Evolutionary conservation across 148 eudicot genomes (phyloP).

Genomic region (Amaranthus palmeri): DNA sequence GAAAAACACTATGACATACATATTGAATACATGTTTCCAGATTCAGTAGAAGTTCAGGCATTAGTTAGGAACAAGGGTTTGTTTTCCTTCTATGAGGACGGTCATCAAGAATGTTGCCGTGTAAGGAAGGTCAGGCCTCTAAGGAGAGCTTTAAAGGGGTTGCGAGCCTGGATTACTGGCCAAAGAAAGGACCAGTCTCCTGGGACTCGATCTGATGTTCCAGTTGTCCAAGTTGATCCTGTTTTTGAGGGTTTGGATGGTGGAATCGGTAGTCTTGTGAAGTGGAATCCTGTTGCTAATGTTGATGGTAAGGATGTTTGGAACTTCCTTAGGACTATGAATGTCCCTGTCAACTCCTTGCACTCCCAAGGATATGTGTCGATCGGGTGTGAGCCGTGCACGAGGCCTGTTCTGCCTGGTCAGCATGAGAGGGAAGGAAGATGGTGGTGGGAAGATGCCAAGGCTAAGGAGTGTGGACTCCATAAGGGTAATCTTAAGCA

Average conservation of each 20-base stretch:
- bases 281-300: conserved; percentile 89
- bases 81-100: conserved; percentile 90
- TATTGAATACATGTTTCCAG: conserved; percentile 97
- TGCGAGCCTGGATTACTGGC: conserved; percentile 92
- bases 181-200: conserved; percentile 95
- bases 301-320: conserved; percentile 66
- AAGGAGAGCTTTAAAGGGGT: conserved; percentile 75
- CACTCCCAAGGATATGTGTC: conserved; percentile 82
- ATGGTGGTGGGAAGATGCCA: conserved; percentile 99
- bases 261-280: conserved; percentile 79
- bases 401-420: conserved; percentile 78
- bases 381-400: conserved; percentile 95
- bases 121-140: conserved; percentile 88
- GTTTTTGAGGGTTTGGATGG: conserved; percentile 84
- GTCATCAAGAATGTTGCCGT: conserved; percentile 95
- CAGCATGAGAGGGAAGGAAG: conserved; percentile 97
- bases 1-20: conserved; percentile 66
- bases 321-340: conserved; percentile 81
- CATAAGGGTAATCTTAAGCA: conserved; percentile 91
- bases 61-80: conserved; percentile 77
- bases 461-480: conserved; percentile 95
- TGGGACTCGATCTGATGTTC: conserved; percentile 83
- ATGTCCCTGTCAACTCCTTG: conserved; percentile 76
- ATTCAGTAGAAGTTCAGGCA: conserved; percentile 77
- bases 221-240: conserved; percentile 83